Evolutionary conservation across 2,329 filamentous ascomycete species (phyloP).

Genomic region (Leptodontidium sp.): DNA sequence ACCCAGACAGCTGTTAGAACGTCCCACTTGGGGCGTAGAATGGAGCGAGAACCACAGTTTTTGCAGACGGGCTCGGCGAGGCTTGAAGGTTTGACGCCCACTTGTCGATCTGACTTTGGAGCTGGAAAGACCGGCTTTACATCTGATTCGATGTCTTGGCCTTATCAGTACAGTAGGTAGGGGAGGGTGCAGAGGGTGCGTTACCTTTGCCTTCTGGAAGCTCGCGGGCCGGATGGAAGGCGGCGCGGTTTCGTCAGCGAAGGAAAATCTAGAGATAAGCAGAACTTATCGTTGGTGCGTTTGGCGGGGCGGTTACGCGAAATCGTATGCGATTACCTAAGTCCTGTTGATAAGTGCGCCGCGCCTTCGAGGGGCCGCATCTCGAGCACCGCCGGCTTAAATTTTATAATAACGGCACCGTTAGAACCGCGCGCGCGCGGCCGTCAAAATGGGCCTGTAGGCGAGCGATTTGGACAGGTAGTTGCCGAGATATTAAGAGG

Average conservation of each 20-base stretch:
- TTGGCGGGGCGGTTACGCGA: too few species aligned
- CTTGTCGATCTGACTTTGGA: conserved; percentile 12
- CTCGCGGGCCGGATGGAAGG: neutral
- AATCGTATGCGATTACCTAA: too few species aligned
- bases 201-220: neutral
- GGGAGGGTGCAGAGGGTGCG: neutral
- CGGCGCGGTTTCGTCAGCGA: conserved; percentile 17
- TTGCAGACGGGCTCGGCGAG: neutral
- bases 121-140: conserved; percentile 18
- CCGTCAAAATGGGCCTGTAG: too few species aligned
- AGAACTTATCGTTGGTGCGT: too few species aligned
- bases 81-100: neutral
- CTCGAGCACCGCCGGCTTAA: too few species aligned
- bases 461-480: too few species aligned
- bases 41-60: conserved; percentile 10
- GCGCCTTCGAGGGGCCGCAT: too few species aligned
- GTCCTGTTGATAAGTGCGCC: too few species aligned
- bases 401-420: too few species aligned
- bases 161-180: conserved; percentile 18
- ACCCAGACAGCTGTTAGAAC: conserved; percentile 1
- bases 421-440: too few species aligned
- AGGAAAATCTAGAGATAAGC: conserved; percentile 26
- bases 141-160: conserved; percentile 24
- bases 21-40: conserved; percentile 17
- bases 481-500: too few species aligned